phyloP scores from a whole-genome alignment of 192 early-diverging fungal genomes.

The Oehlia diaphana region DNA sequence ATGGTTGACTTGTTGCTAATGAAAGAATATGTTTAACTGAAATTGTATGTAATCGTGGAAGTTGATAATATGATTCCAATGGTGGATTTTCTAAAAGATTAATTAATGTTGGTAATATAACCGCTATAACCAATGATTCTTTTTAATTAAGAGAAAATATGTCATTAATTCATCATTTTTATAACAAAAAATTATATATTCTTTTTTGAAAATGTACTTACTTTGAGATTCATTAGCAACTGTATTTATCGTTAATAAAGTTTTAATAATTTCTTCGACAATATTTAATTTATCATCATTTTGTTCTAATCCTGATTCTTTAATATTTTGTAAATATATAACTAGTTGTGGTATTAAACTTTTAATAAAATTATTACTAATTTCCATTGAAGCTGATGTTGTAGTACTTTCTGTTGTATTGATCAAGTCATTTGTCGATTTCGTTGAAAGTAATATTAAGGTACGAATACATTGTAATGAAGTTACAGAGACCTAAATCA shows the following conservation, averaged over 20 bases:
- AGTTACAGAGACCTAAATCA: slow-evolving; percentile 33
- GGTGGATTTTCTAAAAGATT: slow-evolving; percentile 38
- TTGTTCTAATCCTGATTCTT: slow-evolving; percentile 19
- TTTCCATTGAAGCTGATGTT: not conserved
- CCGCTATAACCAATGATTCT: slow-evolving; percentile 39
- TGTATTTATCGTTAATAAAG: slow-evolving; percentile 42
- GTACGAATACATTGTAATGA: slow-evolving; percentile 45
- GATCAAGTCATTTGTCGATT: not conserved
- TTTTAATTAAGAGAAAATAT: not conserved
- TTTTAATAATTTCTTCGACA: slow-evolving; percentile 52
- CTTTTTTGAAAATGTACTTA: slow-evolving; percentile 28
- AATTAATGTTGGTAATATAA: slow-evolving; percentile 50
- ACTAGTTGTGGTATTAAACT: slow-evolving; percentile 35
- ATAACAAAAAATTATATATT: not conserved
- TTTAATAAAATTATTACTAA: slow-evolving; percentile 36
- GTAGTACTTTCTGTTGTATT: not conserved
- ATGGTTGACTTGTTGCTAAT: slow-evolving; percentile 41
- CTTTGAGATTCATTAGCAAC: slow-evolving; percentile 41
- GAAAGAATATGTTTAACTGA: slow-evolving; percentile 44
- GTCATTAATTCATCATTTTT: not conserved
- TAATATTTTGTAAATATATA: slow-evolving; percentile 28
- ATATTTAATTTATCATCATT: slow-evolving; percentile 31
- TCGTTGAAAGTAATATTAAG: slow-evolving; percentile 37
- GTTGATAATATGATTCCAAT: not conserved
- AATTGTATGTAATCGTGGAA: slow-evolving; percentile 39